Percentiles rank a stretch among this genome's conserved stretches.
Evolutionary conservation across 257 asterid species (phyloP).

Genomic region (Nicotiana tabacum): DNA sequence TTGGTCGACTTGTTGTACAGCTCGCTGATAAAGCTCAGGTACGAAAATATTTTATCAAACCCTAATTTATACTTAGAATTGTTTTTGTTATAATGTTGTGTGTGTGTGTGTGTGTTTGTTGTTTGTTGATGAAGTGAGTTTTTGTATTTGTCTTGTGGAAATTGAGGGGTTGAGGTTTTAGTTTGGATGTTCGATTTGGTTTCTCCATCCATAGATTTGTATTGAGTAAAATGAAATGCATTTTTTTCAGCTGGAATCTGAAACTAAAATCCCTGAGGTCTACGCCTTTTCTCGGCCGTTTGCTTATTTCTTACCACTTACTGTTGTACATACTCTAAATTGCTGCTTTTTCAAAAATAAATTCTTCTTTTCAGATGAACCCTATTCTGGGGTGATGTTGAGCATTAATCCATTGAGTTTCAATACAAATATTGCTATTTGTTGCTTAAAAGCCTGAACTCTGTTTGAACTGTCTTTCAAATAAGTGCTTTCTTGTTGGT

Average conservation of each 20-base stretch:
- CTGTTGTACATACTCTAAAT: background rate
- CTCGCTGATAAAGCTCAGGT: constrained; percentile 99
- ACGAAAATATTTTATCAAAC: constrained; percentile 3
- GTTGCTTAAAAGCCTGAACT: background rate
- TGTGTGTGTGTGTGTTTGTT: background rate
- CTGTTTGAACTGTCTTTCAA: background rate
- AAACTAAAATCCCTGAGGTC: background rate
- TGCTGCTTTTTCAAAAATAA: background rate
- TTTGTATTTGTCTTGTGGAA: background rate
- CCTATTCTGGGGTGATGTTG: background rate
- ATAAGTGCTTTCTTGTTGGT: background rate
- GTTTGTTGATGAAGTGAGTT: background rate
- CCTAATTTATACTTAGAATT: constrained; percentile 11
- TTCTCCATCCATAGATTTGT: background rate
- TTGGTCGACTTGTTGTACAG: constrained; percentile 94
- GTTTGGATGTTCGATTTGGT: background rate
- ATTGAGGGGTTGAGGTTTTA: background rate
- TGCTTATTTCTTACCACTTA: background rate
- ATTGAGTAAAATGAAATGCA: background rate
- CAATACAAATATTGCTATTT: background rate
- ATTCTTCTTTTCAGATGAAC: background rate
- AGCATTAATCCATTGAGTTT: background rate
- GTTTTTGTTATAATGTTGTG: background rate
- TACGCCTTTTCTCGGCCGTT: background rate
- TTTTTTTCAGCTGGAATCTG: background rate